Percentiles rank a stretch among this genome's conserved stretches.
phyloP scores from a whole-genome alignment of 1,284 basidiomycete species.

The Porodaedalea pini region DNA sequence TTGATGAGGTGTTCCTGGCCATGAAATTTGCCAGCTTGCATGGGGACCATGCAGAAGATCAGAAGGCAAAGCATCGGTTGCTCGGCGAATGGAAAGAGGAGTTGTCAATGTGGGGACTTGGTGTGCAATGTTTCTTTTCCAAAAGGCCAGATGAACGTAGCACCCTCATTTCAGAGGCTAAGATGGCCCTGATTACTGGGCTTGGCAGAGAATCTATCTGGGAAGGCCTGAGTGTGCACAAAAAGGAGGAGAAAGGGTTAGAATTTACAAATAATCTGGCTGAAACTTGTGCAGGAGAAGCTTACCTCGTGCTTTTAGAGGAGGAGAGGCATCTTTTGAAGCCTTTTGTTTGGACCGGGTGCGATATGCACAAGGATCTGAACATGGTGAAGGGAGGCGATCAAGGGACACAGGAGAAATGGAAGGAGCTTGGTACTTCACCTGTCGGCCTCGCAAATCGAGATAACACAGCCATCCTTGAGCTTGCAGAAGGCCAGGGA shows the following conservation, averaged over 20 bases:
- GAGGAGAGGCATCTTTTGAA: slow-evolving; percentile 17
- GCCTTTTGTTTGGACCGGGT: slow-evolving; percentile 25
- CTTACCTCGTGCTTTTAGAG: slow-evolving; percentile 17
- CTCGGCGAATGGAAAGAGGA: not conserved
- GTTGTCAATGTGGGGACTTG: not conserved
- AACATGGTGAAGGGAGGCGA: slow-evolving; percentile 27
- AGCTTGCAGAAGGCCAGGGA: too few relatives aligned
- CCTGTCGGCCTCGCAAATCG: not conserved
- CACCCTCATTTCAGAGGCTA: too few relatives aligned
- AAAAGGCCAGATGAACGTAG: too few relatives aligned
- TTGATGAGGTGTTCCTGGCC: too few relatives aligned
- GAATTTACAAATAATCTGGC: slow-evolving; percentile 6
- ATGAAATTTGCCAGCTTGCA: too few relatives aligned
- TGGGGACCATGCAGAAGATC: slow-evolving; percentile 13
- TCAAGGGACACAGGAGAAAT: not conserved
- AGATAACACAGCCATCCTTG: too few relatives aligned
- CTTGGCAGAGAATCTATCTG: slow-evolving; percentile 13
- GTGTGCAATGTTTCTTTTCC: too few relatives aligned
- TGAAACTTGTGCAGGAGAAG: slow-evolving; percentile 21
- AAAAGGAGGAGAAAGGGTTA: not conserved
- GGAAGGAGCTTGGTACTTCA: not conserved
- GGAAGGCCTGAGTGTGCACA: slow-evolving; percentile 18
- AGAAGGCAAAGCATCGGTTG: not conserved
- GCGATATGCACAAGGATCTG: slow-evolving; percentile 30
- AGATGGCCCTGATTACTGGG: too few relatives aligned